A percentile compares a stretch with the other conserved stretches of the same genome.
Evolutionary conservation across 2,329 filamentous ascomycete species (phyloP).

Genomic region (Ascochyta pisi): DNA sequence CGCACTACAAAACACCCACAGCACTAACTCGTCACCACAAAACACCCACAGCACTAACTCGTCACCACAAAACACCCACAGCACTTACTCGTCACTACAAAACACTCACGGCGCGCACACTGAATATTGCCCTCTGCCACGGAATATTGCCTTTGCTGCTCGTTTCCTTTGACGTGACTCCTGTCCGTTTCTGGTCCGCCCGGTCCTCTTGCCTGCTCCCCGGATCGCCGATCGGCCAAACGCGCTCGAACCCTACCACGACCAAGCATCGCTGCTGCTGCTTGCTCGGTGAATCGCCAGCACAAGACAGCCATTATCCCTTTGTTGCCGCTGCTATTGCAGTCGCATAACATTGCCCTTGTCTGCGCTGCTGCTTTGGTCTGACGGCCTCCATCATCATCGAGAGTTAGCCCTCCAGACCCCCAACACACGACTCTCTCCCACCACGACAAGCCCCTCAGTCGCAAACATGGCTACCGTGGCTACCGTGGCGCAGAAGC

Average conservation of each 20-base stretch:
- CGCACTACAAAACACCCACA: conserved; percentile 17
- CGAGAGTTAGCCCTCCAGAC: neutral
- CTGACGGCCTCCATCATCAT: conserved; percentile 41
- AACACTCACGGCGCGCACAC: conserved; percentile 4
- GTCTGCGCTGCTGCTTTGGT: conserved; percentile 22
- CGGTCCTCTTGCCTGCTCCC: conserved; percentile 16
- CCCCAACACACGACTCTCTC: conserved; percentile 13
- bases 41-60: too few species aligned
- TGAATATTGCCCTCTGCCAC: conserved; percentile 11
- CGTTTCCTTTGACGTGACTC: conserved; percentile 10
- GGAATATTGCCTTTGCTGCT: neutral
- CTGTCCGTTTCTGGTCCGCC: conserved; percentile 9
- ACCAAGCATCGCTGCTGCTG: conserved; percentile 34
- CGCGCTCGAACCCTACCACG: conserved; percentile 17
- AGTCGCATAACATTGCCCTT: conserved; percentile 27
- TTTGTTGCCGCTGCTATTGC: conserved; percentile 21
- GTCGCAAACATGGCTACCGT: conserved; percentile 46
- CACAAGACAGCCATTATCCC: conserved; percentile 25
- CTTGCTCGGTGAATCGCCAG: conserved; percentile 31
- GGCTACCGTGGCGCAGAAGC: conserved; percentile 44
- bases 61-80: too few species aligned
- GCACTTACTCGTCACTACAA: too few species aligned
- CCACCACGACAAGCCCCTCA: neutral
- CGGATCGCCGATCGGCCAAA: conserved; percentile 37
- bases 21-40: too few species aligned